These are phyloP conservation scores for Gremmenia infestans DNA, from an alignment of 2,329 filamentous ascomycete species.

Conservation along the genomic window DNA sequence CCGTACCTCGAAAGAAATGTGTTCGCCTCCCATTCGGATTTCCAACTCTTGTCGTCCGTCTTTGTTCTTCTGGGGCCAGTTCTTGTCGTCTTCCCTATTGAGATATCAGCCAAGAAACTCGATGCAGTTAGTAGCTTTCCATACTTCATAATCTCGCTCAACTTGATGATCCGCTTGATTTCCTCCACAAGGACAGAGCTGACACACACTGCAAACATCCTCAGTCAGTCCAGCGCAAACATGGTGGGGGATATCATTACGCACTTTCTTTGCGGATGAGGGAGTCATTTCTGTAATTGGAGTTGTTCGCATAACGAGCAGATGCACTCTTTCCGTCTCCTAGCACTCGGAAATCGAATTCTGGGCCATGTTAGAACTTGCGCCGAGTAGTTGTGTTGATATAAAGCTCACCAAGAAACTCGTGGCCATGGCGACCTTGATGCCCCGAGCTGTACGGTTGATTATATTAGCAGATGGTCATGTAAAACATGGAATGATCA, in stretches of 20 bases:
- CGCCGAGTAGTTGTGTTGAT: neutral
- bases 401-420: conserved; percentile 73
- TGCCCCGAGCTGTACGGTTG: conserved; percentile 73
- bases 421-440: conserved; percentile 94
- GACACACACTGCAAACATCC: conserved; percentile 73
- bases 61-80: conserved; percentile 99
- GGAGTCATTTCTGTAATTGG: conserved; percentile 98
- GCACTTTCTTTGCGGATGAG: conserved; percentile 98
- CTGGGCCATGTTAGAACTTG: conserved; percentile 42
- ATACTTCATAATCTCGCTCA: conserved; percentile 96
- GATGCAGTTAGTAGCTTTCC: conserved; percentile 18
- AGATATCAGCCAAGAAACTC: conserved; percentile 22
- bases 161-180: conserved; percentile 95
- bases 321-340: conserved; percentile 91
- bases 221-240: conserved; percentile 10
- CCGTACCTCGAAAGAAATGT: conserved; percentile 91
- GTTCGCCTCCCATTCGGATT: conserved; percentile 87
- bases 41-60: conserved; percentile 95
- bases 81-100: conserved; percentile 86
- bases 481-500: conserved; percentile 31
- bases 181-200: conserved; percentile 86
- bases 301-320: conserved; percentile 97
- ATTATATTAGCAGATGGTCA: conserved; percentile 17
- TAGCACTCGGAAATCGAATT: conserved; percentile 92
- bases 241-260: conserved; percentile 32